Evolutionary conservation across 352 stramenopile genomes (phyloP), one percentile per base, ranked within the genome.

Genomic region (Globisporangium parvum): DNA sequence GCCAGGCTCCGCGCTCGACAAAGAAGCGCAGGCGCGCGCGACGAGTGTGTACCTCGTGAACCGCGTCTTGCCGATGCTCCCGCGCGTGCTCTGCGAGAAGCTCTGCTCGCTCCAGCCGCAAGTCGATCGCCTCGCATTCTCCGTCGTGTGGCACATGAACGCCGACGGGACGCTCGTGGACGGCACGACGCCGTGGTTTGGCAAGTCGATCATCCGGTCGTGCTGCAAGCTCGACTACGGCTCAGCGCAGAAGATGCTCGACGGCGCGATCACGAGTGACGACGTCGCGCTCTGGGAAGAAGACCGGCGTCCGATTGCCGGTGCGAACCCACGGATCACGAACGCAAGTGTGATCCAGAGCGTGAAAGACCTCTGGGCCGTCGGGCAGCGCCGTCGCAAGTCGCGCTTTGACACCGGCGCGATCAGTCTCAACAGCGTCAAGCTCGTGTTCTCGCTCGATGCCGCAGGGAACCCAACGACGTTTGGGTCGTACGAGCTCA

Each of bases 1-100:
- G 40, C 76, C 84, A 17, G 79, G 86, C 41, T 98, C 76, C 6
- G 52, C 84, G n/a, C 70, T 99, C n/a, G 96, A 99, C 63, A 53
- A 73, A 12, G 96, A 99, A 70, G 97, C 96, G 9, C 70, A 89
- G 39, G 71, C 83, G 40, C 91, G 97, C 45, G 89, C 85, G 6
- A 99, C 97, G 4, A 98, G 91, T 28, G 92, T 99, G 0, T 99
- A 99, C 69, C 75, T 99, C 0, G 90, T 98, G 17, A 95, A 99
- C 63, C 77, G 87, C 26, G 76, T 91, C 51, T 79, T 99, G 28
- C 95, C 96, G 6, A 99, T 99, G 97, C 79, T 99, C 10, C 97
- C 97, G 24, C 81, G 87, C 40, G 78, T 98, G 31, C 71, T 99
- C 17, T 98, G 95, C 62, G 96, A 99, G 63, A 86, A 98, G 58